Base-by-base conservation (phyloP, 2,329 filamentous ascomycete species). In the Aureobasidium sp. region DNA sequence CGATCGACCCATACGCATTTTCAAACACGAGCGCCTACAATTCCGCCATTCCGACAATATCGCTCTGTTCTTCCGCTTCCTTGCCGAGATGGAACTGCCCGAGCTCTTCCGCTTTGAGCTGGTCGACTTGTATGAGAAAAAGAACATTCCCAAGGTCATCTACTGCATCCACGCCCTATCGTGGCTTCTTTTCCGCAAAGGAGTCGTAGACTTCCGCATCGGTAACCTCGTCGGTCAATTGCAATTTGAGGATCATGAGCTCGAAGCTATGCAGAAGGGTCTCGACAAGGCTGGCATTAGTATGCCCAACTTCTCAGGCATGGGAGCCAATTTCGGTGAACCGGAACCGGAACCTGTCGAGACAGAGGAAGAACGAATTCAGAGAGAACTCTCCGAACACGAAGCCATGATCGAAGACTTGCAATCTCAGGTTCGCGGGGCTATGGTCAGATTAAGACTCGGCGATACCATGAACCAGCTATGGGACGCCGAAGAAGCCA, bases 71-170 rank as follows among this genome's bases (percentile, higher is more conserved):
- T 97, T 97, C 77, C 86, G 89, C 63, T 96, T 96, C 67, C 82
- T 99, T 1, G 90, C 93, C 66, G 90, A 97, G 64, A 86, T 97
- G 9, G 89, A 96, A 70, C 79, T 99, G 3, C 94, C 94, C 1
- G 95, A 99, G 69, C 83, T 99, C 20, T 99, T 99, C 74, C 87
- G 93, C 62, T 99, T 99, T 74, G 94, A 99, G 74, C 81, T 97
- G 49, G 96, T 97, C 66, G 94, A 99, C 75, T 78, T 99, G 14
- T 99, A 99, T 78, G 95, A 99, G 76, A 99, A 97, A 81, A 99
- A 99, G 77, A 99, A 99, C 70, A 95, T 97, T 1, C 94, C 94
- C 4, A 99, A 97, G 75, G 95, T 97, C 72, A 99, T 99, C 65
- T 96, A 99, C 77, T 99, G 94, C 72, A 94, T 99, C 58, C 94